Evolutionary conservation across 805 yeast genomes (phyloP).

Genomic region (Cyberlindnera xylosilytica): DNA sequence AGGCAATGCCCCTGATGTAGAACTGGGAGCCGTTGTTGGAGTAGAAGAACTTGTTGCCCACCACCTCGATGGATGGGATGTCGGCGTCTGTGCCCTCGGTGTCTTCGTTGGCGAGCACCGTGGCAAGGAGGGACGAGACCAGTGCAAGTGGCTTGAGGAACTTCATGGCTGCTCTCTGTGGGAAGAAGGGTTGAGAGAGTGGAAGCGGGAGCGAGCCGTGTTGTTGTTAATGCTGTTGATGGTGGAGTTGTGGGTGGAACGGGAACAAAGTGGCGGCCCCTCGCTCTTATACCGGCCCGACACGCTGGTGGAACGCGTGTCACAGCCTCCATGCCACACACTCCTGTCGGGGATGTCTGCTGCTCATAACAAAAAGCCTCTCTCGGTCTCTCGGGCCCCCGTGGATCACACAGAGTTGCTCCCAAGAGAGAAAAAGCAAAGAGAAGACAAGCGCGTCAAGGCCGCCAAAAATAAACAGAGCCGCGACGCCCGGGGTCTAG

Average conservation of each 20-base stretch:
- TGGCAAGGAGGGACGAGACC: neutral
- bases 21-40: constrained; percentile 69
- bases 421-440: no score
- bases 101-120: constrained; percentile 20
- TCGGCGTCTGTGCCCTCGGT: constrained; percentile 28
- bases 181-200: neutral
- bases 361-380: no score
- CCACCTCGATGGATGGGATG: constrained; percentile 51
- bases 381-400: no score
- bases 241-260: no score
- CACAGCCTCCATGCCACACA: neutral
- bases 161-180: constrained; percentile 3
- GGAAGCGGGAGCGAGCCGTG: neutral
- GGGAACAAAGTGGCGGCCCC: no score
- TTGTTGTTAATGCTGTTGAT: no score
- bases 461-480: no score
- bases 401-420: no score
- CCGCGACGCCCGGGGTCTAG: no score
- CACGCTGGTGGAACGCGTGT: neutral
- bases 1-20: constrained; percentile 73
- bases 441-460: no score
- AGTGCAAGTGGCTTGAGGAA: constrained; percentile 5
- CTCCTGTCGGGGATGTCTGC: neutral
- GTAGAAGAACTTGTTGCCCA: constrained; percentile 69
- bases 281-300: neutral